A percentile compares a stretch with the other conserved stretches of the same genome.
Evolutionary conservation across 2,329 filamentous ascomycete species (phyloP).

Genomic region (Lachnellula suecica): DNA sequence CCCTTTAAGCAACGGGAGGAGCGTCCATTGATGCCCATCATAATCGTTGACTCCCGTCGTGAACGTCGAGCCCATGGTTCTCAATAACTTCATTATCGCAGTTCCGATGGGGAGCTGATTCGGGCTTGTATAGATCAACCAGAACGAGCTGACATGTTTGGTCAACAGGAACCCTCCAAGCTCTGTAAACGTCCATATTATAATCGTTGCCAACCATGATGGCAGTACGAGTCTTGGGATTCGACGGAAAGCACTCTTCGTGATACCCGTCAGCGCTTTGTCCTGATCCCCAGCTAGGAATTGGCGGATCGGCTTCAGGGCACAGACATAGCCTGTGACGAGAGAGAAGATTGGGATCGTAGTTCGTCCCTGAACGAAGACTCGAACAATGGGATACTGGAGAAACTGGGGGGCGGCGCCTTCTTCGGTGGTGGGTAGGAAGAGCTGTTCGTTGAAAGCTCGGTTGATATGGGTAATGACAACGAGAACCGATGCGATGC

Average conservation of each 20-base stretch:
- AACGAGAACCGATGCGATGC: conserved; percentile 53
- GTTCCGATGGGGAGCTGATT: conserved; percentile 38
- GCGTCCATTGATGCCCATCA: conserved; percentile 59
- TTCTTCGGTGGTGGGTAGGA: conserved; percentile 44
- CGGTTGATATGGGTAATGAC: conserved; percentile 53
- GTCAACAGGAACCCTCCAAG: conserved; percentile 55
- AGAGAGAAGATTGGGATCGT: conserved; percentile 67
- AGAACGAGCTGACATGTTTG: conserved; percentile 57
- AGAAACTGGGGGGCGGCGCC: conserved; percentile 47
- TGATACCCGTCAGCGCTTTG: conserved; percentile 51
- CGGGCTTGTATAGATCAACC: conserved; percentile 52
- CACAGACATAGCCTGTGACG: conserved; percentile 64
- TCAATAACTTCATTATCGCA: conserved; percentile 43
- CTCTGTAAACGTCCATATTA: conserved; percentile 55
- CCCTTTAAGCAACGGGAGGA: conserved; percentile 52
- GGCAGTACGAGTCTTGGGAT: conserved; percentile 60
- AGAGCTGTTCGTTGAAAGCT: conserved; percentile 49
- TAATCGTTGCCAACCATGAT: conserved; percentile 50
- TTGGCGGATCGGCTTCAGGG: conserved; percentile 57
- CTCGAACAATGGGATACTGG: conserved; percentile 58
- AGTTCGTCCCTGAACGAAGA: conserved; percentile 59
- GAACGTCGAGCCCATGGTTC: conserved; percentile 51
- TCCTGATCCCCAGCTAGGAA: conserved; percentile 53
- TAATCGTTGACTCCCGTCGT: conserved; percentile 48
- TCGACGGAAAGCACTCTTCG: conserved; percentile 56